Conservation (phyloP, 2,329 filamentous ascomycete genomes). For the Rhexocercosporidium sp. region DNA sequence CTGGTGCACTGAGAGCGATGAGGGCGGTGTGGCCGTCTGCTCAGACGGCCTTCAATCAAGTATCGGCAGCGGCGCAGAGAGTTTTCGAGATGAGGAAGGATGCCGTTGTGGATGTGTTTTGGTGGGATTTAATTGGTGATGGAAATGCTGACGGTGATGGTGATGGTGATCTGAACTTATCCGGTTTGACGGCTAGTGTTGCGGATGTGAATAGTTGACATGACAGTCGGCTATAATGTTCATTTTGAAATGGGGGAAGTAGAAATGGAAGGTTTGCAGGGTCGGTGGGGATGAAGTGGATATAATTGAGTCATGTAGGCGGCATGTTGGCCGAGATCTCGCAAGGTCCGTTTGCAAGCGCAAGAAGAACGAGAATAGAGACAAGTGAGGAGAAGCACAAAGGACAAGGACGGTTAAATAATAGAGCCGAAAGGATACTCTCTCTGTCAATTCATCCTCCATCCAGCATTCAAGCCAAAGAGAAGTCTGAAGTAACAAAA, state of each 20-base stretch:
- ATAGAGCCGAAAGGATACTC: too few species aligned
- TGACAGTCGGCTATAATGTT: neutral
- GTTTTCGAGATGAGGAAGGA: constrained; percentile 50
- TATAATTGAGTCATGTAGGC: neutral
- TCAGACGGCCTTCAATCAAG: constrained; percentile 73
- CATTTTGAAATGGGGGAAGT: neutral
- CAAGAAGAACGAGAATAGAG: neutral
- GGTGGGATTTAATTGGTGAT: constrained; percentile 22
- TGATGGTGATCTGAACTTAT: neutral
- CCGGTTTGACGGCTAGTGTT: constrained; percentile 6
- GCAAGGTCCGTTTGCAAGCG: neutral
- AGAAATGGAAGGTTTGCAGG: neutral
- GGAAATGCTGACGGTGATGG: neutral
- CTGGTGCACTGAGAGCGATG: constrained; percentile 30
- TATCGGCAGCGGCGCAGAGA: constrained; percentile 76
- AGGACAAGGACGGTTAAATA: neutral
- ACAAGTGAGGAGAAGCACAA: neutral
- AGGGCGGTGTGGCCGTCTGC: constrained; percentile 31
- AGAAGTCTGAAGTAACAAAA: neutral
- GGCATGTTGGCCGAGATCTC: neutral
- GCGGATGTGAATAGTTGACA: neutral
- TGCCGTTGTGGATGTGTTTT: constrained; percentile 19
- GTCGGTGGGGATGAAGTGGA: neutral
- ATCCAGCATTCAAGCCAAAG: neutral
- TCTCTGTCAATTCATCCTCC: too few species aligned